Conservation (phyloP, 1,284 basidiomycete species). For the Ustilago curta region DNA sequence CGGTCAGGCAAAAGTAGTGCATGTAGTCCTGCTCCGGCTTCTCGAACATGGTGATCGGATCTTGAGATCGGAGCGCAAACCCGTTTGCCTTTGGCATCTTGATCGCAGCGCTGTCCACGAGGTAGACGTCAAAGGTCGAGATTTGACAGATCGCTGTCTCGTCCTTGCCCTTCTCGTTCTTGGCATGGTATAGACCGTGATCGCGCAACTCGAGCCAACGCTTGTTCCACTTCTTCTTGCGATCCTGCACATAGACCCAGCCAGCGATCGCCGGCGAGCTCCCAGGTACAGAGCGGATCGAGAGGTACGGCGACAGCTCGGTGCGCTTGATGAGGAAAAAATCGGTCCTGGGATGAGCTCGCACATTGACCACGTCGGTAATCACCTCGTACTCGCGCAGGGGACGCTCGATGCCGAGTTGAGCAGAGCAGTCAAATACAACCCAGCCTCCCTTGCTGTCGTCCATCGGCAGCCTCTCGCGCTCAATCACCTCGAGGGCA, state of each 20-base stretch:
- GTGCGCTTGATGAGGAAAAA: conserved; percentile 64
- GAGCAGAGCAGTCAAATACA: conserved; percentile 60
- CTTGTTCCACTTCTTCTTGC: conserved; percentile 64
- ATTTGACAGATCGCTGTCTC: conserved; percentile 60
- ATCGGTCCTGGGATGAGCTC: conserved; percentile 48
- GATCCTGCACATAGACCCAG: conserved; percentile 62
- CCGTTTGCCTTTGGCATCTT: conserved; percentile 62
- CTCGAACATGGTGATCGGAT: conserved; percentile 58
- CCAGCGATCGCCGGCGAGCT: conserved; percentile 62
- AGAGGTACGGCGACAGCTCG: conserved; percentile 59
- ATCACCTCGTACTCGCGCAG: conserved; percentile 67
- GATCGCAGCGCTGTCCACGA: conserved; percentile 52
- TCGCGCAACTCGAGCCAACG: conserved; percentile 68
- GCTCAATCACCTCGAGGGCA: conserved; percentile 51
- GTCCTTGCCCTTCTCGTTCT: conserved; percentile 67
- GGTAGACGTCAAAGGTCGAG: conserved; percentile 63
- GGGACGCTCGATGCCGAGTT: conserved; percentile 64
- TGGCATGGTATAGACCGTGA: conserved; percentile 63
- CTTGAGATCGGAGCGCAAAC: conserved; percentile 63
- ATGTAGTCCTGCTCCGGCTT: conserved; percentile 64
- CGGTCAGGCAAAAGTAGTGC: conserved; percentile 62
- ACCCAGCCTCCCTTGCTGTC: conserved; percentile 61
- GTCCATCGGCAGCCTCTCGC: conserved; percentile 53
- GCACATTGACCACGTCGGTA: conserved; percentile 53
- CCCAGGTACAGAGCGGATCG: conserved; percentile 52